Evolutionary conservation across 805 yeast genomes (phyloP).

Genomic region (Kodamaea leandrae): DNA sequence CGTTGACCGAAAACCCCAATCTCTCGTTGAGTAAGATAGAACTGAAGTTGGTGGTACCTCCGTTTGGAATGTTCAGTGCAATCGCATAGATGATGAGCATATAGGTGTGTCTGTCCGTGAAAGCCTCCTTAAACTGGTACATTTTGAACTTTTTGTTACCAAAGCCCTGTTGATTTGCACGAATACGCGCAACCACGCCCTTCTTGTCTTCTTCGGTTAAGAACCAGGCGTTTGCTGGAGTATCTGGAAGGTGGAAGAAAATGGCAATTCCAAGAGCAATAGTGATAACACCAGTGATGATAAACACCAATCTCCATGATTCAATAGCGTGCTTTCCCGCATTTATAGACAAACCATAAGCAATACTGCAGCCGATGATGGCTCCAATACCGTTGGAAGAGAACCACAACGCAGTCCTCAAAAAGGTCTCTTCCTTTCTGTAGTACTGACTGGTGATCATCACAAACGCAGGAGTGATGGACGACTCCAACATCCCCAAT

Average conservation of each 20-base stretch:
- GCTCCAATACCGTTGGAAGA: slow-evolving; percentile 37
- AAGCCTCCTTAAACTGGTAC: slow-evolving; percentile 37
- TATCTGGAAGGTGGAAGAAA: slow-evolving; percentile 52
- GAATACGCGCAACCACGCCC: slow-evolving; percentile 51
- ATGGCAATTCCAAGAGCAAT: slow-evolving; percentile 48
- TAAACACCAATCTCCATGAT: slow-evolving; percentile 63
- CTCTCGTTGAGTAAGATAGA: slow-evolving; percentile 27
- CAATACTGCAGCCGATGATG: slow-evolving; percentile 48
- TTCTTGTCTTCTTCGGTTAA: slow-evolving; percentile 27
- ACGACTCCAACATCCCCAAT: slow-evolving; percentile 39
- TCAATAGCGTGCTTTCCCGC: slow-evolving; percentile 35
- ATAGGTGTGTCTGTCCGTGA: slow-evolving; percentile 37
- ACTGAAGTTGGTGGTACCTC: slow-evolving; percentile 38
- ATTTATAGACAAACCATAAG: slow-evolving; percentile 44
- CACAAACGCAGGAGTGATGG: slow-evolving; percentile 43
- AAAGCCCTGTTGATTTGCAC: slow-evolving; percentile 44
- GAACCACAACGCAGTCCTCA: slow-evolving; percentile 37
- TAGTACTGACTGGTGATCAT: slow-evolving; percentile 38
- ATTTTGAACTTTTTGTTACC: slow-evolving; percentile 39
- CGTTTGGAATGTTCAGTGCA: slow-evolving; percentile 33
- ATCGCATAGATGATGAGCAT: slow-evolving; percentile 27
- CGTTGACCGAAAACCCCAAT: slow-evolving; percentile 25
- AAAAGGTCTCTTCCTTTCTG: slow-evolving; percentile 31
- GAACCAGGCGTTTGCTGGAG: slow-evolving; percentile 39
- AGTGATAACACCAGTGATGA: slow-evolving; percentile 61